Evolutionary conservation across 768 basidiomycete species (phyloP).

Genomic region (Astraeus odoratus): DNA sequence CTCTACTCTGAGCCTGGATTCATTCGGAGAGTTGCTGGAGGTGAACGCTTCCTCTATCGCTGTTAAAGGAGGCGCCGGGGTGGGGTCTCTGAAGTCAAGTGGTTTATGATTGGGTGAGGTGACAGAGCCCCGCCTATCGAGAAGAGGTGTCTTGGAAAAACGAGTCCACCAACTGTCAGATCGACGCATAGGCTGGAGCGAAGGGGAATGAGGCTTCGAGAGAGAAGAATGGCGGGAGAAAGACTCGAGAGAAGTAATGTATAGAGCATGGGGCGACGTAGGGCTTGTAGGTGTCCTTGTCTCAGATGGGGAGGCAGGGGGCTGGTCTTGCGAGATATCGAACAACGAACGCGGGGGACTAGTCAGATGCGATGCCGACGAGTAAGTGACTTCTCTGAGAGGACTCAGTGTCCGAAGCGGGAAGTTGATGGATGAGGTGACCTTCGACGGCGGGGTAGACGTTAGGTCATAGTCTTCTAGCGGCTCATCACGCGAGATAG

Average conservation of each 20-base stretch:
- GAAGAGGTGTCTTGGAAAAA: conserved; percentile 57
- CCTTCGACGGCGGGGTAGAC: conserved; percentile 8
- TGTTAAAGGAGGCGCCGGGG: conserved; percentile 60
- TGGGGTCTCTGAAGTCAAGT: conserved; percentile 72
- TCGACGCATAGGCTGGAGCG: conserved; percentile 47
- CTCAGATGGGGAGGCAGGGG: conserved; percentile 19
- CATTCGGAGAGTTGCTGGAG: conserved; percentile 10
- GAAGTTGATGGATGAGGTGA: conserved; percentile 11
- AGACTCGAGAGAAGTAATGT: conserved; percentile 22
- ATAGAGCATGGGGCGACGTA: conserved; percentile 12
- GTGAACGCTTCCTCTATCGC: conserved; percentile 44
- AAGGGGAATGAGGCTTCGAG: conserved; percentile 34
- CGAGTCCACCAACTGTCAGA: conserved; percentile 77
- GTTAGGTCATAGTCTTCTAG: conserved; percentile 11
- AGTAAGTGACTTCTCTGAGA: conserved; percentile 26
- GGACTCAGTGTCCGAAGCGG: conserved; percentile 27
- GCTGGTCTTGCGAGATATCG: conserved; percentile 18
- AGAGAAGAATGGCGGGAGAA: conserved; percentile 35
- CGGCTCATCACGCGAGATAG: conserved; percentile 7
- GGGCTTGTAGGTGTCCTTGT: conserved; percentile 16
- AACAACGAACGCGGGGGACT: conserved; percentile 20
- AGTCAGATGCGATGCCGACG: conserved; percentile 13
- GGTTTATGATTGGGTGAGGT: conserved; percentile 19
- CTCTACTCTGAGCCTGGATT: conserved; percentile 10
- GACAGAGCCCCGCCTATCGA: conserved; percentile 49